A percentile compares a stretch with the other conserved stretches of the same genome.
Conservation (phyloP, 2,329 filamentous ascomycete species). For the Colletotrichum aenigma region DNA sequence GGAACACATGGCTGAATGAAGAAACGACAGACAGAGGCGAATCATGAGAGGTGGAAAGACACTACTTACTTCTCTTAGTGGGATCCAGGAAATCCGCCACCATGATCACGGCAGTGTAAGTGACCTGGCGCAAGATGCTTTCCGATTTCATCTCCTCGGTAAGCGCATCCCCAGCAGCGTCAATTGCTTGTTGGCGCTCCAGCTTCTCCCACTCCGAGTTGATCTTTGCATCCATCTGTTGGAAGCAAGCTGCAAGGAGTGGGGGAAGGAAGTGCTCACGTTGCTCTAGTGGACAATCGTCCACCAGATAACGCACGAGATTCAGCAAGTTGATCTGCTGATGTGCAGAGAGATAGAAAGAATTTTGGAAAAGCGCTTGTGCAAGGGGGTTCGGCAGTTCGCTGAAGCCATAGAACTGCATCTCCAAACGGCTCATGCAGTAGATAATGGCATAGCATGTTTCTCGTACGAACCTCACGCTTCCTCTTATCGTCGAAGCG, state of each 20-base stretch:
- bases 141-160: slow-evolving; percentile 98
- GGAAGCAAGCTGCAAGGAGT: slow-evolving; percentile 80
- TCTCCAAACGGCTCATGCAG: slow-evolving; percentile 86
- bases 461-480: slow-evolving; percentile 88
- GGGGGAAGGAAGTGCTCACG: slow-evolving; percentile 83
- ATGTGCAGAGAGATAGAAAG: slow-evolving; percentile 83
- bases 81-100: slow-evolving; percentile 89
- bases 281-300: slow-evolving; percentile 84
- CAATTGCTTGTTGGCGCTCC: slow-evolving; percentile 63
- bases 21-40: background rate
- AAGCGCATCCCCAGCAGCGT: slow-evolving; percentile 75
- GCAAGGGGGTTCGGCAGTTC: slow-evolving; percentile 85
- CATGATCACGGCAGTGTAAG: slow-evolving; percentile 90
- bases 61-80: slow-evolving; percentile 61
- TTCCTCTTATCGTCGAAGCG: slow-evolving; percentile 88
- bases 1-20: background rate
- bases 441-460: slow-evolving; percentile 94
- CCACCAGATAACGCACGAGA: slow-evolving; percentile 84
- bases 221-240: slow-evolving; percentile 87
- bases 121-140: slow-evolving; percentile 90
- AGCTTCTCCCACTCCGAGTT: slow-evolving; percentile 85
- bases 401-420: slow-evolving; percentile 88
- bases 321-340: slow-evolving; percentile 94
- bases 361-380: slow-evolving; percentile 82
- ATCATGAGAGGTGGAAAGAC: background rate